Conservation (phyloP, 768 basidiomycete genomes). For the Auriscalpium microsporum region DNA sequence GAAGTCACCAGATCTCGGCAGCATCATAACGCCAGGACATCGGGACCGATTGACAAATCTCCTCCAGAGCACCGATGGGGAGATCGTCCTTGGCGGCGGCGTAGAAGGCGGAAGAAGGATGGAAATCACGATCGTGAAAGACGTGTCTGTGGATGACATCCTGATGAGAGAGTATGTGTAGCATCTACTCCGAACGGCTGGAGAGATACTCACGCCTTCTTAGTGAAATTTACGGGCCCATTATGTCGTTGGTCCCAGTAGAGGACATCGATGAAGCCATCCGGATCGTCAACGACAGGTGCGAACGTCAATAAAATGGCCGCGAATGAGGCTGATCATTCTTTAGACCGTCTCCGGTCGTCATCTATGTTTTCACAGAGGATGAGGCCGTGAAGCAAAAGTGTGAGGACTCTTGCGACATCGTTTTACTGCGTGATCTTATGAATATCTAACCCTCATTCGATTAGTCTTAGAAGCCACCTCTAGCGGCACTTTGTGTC, state of each 20-base stretch:
- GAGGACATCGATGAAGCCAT: conserved; percentile 19
- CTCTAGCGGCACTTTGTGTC: conserved; percentile 18
- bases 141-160: conserved; percentile 23
- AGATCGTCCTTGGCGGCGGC: conserved; percentile 23
- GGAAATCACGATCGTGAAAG: conserved; percentile 24
- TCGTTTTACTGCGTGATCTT: neutral
- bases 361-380: conserved; percentile 4
- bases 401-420: neutral
- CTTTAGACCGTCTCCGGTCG: neutral
- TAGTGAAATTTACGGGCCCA: conserved; percentile 30
- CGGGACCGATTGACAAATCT: conserved; percentile 1
- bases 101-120: conserved; percentile 17
- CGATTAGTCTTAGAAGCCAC: conserved; percentile 20
- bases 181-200: neutral
- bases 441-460: neutral
- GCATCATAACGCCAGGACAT: conserved; percentile 6
- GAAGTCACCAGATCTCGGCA: neutral
- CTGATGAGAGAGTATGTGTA: conserved; percentile 24
- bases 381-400: conserved; percentile 2
- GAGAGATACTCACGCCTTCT: neutral
- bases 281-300: conserved; percentile 9
- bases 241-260: conserved; percentile 26
- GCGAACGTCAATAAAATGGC: neutral
- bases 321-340: too few species aligned
- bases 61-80: conserved; percentile 15